Conservation (phyloP, 2,329 filamentous ascomycete genomes). For the Davidsoniella eucalypti region DNA sequence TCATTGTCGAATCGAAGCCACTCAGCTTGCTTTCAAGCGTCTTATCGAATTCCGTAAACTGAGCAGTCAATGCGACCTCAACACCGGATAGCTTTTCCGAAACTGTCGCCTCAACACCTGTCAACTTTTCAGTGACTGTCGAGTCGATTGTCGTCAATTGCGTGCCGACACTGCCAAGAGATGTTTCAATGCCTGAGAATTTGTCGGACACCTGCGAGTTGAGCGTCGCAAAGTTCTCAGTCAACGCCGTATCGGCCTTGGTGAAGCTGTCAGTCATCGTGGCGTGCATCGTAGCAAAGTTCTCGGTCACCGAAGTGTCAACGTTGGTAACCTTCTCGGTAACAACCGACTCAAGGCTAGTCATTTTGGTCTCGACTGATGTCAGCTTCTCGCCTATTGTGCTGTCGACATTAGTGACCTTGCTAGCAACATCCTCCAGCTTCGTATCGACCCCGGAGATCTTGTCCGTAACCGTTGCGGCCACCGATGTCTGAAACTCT, state of each 20-base stretch:
- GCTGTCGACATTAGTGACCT: background rate
- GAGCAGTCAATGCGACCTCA: slow-evolving; percentile 6
- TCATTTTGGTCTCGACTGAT: slow-evolving; percentile 9
- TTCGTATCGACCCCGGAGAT: slow-evolving; percentile 3
- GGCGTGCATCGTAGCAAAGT: slow-evolving; percentile 12
- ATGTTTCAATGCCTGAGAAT: slow-evolving; percentile 7
- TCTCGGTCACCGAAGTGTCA: slow-evolving; percentile 11
- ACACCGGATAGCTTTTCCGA: slow-evolving; percentile 4
- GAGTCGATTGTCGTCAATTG: slow-evolving; percentile 1
- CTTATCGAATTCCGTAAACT: slow-evolving; percentile 10
- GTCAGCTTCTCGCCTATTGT: slow-evolving; percentile 4
- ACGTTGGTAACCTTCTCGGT: slow-evolving; percentile 7
- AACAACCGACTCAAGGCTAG: slow-evolving; percentile 6
- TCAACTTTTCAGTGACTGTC: slow-evolving; percentile 4
- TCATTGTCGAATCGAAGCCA: slow-evolving; percentile 4
- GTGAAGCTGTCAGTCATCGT: slow-evolving; percentile 9
- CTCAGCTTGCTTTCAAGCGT: slow-evolving; percentile 7
- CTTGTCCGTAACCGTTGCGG: background rate
- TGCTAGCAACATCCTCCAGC: background rate
- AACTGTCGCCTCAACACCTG: slow-evolving; percentile 1
- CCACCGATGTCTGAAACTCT: slow-evolving; percentile 5
- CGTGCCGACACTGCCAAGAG: slow-evolving; percentile 4
- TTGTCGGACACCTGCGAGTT: slow-evolving; percentile 9
- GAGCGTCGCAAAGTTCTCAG: slow-evolving; percentile 12
- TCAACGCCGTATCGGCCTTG: slow-evolving; percentile 10